phyloP scores from a whole-genome alignment of 1,284 basidiomycete genomes.

The Cryptococcus sp. region DNA sequence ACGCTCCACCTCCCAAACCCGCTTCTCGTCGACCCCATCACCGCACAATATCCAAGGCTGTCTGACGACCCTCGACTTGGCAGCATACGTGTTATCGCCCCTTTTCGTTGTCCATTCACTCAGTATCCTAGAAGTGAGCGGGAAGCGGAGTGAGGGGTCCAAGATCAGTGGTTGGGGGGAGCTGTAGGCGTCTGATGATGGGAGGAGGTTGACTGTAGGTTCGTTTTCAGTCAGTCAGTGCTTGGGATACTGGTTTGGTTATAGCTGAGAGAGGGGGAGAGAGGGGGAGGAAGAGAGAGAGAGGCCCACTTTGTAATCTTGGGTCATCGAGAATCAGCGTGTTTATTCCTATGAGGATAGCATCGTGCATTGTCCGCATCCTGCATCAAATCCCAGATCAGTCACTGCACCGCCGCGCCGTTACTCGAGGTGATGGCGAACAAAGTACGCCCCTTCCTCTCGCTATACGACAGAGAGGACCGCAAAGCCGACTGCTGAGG shows the following conservation, averaged over 20 bases:
- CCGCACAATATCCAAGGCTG: constrained; percentile 73
- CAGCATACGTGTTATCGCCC: neutral
- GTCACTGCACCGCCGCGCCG: neutral
- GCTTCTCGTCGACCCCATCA: constrained; percentile 30
- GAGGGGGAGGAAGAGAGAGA: too few species aligned
- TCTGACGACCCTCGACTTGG: constrained; percentile 59
- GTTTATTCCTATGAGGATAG: constrained; percentile 86
- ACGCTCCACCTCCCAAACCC: constrained; percentile 36
- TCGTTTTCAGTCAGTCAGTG: neutral
- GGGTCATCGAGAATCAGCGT: constrained; percentile 91
- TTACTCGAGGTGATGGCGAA: too few species aligned
- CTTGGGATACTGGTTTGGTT: neutral
- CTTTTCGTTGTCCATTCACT: constrained; percentile 34
- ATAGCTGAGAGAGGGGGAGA: neutral
- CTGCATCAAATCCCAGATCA: constrained; percentile 50
- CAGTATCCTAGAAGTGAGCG: constrained; percentile 71
- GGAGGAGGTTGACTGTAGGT: constrained; percentile 41
- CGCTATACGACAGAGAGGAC: neutral
- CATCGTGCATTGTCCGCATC: constrained; percentile 87
- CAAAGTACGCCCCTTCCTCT: neutral
- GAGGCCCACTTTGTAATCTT: constrained; percentile 76
- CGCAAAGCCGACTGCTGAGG: neutral
- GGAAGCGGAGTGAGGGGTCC: constrained; percentile 71
- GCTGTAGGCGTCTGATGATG: constrained; percentile 41
- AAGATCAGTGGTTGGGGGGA: constrained; percentile 82